Conservation (phyloP, 73 alveolate genomes). For the Tetrahymena borealis region DNA sequence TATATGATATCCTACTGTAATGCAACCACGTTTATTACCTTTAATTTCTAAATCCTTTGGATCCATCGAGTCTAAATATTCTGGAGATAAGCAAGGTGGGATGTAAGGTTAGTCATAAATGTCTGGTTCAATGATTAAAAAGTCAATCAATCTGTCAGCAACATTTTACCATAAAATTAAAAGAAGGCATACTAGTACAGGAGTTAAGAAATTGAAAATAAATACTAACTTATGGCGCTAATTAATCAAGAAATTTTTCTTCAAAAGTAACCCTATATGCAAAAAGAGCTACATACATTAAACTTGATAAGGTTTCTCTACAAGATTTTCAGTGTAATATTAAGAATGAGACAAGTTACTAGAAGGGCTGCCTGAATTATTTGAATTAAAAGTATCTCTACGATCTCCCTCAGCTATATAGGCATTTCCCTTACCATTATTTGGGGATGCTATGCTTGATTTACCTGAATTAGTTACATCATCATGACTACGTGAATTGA, state of each 20-base stretch:
- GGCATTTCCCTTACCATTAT: background rate
- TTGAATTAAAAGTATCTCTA: background rate
- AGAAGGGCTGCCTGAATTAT: background rate
- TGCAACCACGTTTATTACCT: slow-evolving; percentile 53
- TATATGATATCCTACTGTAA: slow-evolving; percentile 64
- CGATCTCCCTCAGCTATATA: background rate
- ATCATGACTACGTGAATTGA: background rate
- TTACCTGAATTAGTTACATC: background rate
- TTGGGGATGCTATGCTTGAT: background rate
- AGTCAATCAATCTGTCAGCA: slow-evolving; percentile 34
- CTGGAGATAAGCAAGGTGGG: slow-evolving; percentile 32
- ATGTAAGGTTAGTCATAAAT: background rate
- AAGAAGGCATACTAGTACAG: slow-evolving; percentile 40
- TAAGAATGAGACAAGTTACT: background rate
- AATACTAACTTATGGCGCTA: slow-evolving; percentile 22
- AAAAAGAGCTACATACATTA: background rate
- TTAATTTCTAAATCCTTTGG: slow-evolving; percentile 19
- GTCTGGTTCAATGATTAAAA: slow-evolving; percentile 38
- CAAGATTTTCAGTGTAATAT: background rate
- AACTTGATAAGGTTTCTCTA: background rate
- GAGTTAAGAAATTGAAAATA: slow-evolving; percentile 48
- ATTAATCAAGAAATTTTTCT: slow-evolving; percentile 13
- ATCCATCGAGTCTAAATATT: background rate
- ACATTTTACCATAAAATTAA: slow-evolving; percentile 40
- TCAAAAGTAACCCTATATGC: slow-evolving; percentile 14